Evolutionary conservation across 257 asterid genomes (phyloP).

Genomic region (Echites panduratus): DNA sequence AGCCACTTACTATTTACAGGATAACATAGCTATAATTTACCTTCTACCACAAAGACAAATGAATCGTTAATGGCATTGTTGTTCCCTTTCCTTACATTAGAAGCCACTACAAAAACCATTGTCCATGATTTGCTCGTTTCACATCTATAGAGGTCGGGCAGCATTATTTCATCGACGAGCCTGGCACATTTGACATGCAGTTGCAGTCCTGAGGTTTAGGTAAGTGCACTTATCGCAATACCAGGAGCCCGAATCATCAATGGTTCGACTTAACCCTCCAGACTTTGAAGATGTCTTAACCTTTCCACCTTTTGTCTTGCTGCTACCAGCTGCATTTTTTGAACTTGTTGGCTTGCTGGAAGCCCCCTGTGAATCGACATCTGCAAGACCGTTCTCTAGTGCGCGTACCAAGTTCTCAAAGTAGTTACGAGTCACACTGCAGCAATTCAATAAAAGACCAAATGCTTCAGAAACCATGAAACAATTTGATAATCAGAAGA

Average conservation of each 20-base stretch:
- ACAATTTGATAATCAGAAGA: too few species aligned
- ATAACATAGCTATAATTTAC: neutral
- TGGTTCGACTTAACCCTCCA: slow-evolving; percentile 35
- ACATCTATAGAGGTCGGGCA: too few species aligned
- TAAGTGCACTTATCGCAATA: slow-evolving; percentile 60
- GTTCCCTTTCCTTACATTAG: neutral
- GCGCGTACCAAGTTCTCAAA: slow-evolving; percentile 91
- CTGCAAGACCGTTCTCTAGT: slow-evolving; percentile 84
- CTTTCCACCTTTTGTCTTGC: slow-evolving; percentile 62
- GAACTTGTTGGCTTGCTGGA: slow-evolving; percentile 40
- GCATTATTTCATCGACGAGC: slow-evolving; percentile 37
- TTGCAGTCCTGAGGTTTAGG: slow-evolving; percentile 32
- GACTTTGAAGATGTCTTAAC: slow-evolving; percentile 50
- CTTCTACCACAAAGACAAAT: neutral
- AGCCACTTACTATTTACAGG: slow-evolving; percentile 8
- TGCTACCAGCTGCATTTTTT: slow-evolving; percentile 46
- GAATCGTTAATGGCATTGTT: neutral
- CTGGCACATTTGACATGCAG: slow-evolving; percentile 48
- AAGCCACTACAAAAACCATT: neutral
- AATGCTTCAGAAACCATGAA: neutral
- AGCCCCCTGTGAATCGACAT: slow-evolving; percentile 70
- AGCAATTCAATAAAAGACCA: slow-evolving; percentile 13
- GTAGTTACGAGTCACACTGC: slow-evolving; percentile 87
- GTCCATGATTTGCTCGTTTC: too few species aligned
- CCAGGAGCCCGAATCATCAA: slow-evolving; percentile 58